Conservation (phyloP, 2,329 filamentous ascomycete genomes). For the Colletotrichum tropicicola region DNA sequence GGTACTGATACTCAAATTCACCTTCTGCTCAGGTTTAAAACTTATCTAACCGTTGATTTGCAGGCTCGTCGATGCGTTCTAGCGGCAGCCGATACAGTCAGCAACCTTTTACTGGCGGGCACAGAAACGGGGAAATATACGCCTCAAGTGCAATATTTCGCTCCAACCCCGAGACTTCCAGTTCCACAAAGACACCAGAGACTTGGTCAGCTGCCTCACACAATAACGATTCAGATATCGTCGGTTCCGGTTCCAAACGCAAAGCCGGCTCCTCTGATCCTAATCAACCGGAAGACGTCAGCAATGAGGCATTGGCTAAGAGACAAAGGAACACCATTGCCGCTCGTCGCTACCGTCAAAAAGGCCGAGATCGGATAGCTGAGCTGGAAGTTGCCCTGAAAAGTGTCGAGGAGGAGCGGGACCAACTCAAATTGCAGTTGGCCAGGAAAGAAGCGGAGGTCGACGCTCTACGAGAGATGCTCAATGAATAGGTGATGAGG, state of each 20-base stretch:
- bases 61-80: background rate
- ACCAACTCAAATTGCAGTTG: constrained; percentile 63
- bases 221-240: background rate
- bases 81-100: background rate
- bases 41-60: background rate
- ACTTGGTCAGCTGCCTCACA: background rate
- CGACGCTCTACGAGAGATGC: constrained; percentile 52
- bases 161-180: background rate
- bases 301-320: constrained; percentile 43
- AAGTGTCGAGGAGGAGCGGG: constrained; percentile 61
- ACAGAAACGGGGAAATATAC: background rate
- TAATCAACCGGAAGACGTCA: background rate
- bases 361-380: constrained; percentile 67
- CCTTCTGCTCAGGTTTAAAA: background rate
- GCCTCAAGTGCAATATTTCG: background rate
- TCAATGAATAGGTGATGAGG: background rate
- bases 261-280: background rate
- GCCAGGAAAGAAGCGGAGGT: constrained; percentile 68
- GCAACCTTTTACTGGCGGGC: background rate
- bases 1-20: background rate
- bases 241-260: background rate
- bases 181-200: background rate
- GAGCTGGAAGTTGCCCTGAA: constrained; percentile 64
- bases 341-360: constrained; percentile 70
- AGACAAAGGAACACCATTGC: constrained; percentile 70